Evolutionary conservation across 78 protist species (phyloP), one percentile per base, ranked within the genome.

Genomic region (Guillardia theta): DNA sequence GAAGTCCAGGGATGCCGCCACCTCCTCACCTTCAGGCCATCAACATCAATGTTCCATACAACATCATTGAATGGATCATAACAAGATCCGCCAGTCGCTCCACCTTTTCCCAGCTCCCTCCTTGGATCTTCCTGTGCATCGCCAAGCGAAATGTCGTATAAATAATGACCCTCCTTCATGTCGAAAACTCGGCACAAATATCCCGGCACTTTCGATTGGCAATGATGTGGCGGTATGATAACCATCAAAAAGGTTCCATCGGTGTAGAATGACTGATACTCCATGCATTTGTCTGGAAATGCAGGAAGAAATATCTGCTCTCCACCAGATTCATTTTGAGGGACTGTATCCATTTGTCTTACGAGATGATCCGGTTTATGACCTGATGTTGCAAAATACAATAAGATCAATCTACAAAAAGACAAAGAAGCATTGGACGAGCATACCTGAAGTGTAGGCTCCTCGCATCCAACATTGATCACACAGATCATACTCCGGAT

Each of bases 1-100:
- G 83, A 22, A 24, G 83, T 70, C 83, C 83, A 70, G 45, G 83
- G 83, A 6, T 70, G 83, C 10, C 83, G 83, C 83, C 83, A 70
- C 45, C 83, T 24, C 36, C 83, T 36, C 10, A 70, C 41, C 36
- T 24, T 12, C 15, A 24, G 21, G 9, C 83, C 83, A 24, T 70
- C 83, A 22, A 70, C 83, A 6, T 70, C 83, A 4, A 70, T 43
- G 41, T 33, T 70, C 83, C 83, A 70, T 43, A 70, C 83, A 18
- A 70, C 12, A 24, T 70, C 83, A 24, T 24, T 70, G 33, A 18
- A 1, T 12, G 83, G 83, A 33, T 70, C 83, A 6, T 70, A 70
- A 6, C 83, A 70, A 1, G 83, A 70, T 36, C 46, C 9, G 21
- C 83, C 83, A 4, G 83, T 33, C 83, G 22, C 15, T 6, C 70